phyloP scores from a whole-genome alignment of 768 basidiomycete genomes.

The Leucosporidium scottii region DNA sequence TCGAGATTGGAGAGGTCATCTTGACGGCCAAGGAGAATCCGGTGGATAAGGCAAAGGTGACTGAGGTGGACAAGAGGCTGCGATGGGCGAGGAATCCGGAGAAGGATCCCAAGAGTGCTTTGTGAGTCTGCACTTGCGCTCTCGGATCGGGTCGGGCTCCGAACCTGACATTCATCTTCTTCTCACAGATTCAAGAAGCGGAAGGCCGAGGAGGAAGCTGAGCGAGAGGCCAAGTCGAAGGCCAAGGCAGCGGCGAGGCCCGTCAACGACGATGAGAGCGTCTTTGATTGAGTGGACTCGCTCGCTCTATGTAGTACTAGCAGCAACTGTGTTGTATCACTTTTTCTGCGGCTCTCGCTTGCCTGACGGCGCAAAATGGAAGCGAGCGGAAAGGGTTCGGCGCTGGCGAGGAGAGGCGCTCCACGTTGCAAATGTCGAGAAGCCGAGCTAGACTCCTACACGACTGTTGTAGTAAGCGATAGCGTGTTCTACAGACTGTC shows the following conservation, averaged over 20 bases:
- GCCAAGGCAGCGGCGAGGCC: conserved; percentile 30
- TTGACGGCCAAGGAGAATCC: conserved; percentile 54
- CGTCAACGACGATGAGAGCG: conserved; percentile 18
- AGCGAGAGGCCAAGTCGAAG: conserved; percentile 35
- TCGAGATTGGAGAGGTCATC: conserved; percentile 49
- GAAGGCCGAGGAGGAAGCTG: conserved; percentile 39
- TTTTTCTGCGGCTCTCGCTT: too few relatives aligned
- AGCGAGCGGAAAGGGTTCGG: too few relatives aligned
- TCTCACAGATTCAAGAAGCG: conserved; percentile 42
- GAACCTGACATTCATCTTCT: not conserved
- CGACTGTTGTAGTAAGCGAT: too few relatives aligned
- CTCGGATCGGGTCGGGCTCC: too few relatives aligned
- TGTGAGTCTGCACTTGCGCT: conserved; percentile 37
- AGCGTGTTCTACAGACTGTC: too few relatives aligned
- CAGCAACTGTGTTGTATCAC: too few relatives aligned
- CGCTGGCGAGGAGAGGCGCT: too few relatives aligned
- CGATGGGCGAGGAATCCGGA: conserved; percentile 91
- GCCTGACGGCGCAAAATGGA: too few relatives aligned
- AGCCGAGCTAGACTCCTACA: too few relatives aligned
- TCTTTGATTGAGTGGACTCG: conserved; percentile 14
- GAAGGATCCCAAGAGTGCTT: conserved; percentile 73
- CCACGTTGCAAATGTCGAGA: too few relatives aligned
- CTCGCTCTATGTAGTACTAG: too few relatives aligned
- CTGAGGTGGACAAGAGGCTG: conserved; percentile 79
- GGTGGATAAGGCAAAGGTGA: conserved; percentile 74